A percentile compares a stretch with the other conserved stretches of the same genome.
Conservation (phyloP, 352 stramenopile genomes). For the Pythium vanterpoolii region DNA sequence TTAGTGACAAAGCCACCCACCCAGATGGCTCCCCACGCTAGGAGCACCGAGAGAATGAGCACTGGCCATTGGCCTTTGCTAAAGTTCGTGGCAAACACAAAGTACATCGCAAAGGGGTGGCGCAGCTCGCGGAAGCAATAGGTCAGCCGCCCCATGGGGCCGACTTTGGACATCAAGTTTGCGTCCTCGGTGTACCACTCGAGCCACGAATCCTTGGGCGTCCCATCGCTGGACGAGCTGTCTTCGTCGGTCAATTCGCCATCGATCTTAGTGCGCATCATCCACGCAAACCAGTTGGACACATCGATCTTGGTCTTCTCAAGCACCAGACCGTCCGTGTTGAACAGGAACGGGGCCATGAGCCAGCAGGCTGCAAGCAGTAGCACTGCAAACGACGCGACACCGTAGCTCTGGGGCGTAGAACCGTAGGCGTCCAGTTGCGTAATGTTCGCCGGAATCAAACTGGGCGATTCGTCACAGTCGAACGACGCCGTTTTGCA, state of each 20-base stretch:
- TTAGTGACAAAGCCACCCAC: slow-evolving; percentile 49
- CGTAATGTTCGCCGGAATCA: slow-evolving; percentile 69
- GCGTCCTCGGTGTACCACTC: slow-evolving; percentile 81
- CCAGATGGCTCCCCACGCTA: slow-evolving; percentile 68
- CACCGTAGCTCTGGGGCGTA: slow-evolving; percentile 83
- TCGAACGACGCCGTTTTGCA: slow-evolving; percentile 40
- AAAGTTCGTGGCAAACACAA: slow-evolving; percentile 78
- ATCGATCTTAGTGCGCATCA: slow-evolving; percentile 36
- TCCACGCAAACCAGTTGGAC: slow-evolving; percentile 74
- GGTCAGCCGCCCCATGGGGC: slow-evolving; percentile 53
- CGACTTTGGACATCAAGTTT: slow-evolving; percentile 58
- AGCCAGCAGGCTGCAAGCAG: slow-evolving; percentile 77
- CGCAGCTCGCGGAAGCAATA: slow-evolving; percentile 76
- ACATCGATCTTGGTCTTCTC: slow-evolving; percentile 82
- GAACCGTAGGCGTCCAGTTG: slow-evolving; percentile 71
- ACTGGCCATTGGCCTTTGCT: slow-evolving; percentile 48
- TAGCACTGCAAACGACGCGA: slow-evolving; percentile 86
- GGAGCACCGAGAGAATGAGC: slow-evolving; percentile 26
- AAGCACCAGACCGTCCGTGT: slow-evolving; percentile 85
- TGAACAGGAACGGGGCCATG: slow-evolving; percentile 84
- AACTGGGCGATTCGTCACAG: not conserved
- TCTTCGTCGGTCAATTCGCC: slow-evolving; percentile 32
- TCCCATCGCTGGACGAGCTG: slow-evolving; percentile 31
- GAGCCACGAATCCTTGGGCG: slow-evolving; percentile 67
- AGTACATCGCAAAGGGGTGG: slow-evolving; percentile 82